phyloP scores from a whole-genome alignment of 108 stramenopile genomes.

The Pseudonitzschia pungens region DNA sequence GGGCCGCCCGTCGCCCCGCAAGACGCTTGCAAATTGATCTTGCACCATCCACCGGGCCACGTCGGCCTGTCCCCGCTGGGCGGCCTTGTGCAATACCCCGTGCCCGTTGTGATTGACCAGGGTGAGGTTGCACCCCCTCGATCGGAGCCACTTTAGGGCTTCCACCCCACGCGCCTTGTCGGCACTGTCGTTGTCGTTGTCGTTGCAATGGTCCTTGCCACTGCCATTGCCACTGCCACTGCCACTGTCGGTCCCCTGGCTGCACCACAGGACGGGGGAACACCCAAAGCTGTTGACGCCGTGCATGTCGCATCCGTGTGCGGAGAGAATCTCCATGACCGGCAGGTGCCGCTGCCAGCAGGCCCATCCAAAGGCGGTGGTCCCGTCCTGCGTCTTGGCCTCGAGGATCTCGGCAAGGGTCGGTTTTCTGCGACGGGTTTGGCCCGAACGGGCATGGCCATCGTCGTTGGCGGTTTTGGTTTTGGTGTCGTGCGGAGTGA shows the following conservation, averaged over 20 bases:
- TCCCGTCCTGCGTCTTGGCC: constrained; percentile 75
- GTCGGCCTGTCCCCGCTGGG: constrained; percentile 62
- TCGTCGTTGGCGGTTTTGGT: not conserved
- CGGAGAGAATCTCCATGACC: constrained; percentile 60
- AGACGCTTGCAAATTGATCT: not conserved
- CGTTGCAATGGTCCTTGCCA: too few species aligned
- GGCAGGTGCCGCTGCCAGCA: constrained; percentile 80
- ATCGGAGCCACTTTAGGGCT: constrained; percentile 58
- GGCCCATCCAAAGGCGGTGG: constrained; percentile 88
- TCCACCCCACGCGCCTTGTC: constrained; percentile 22
- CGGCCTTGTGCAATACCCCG: constrained; percentile 80
- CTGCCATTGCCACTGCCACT: too few species aligned
- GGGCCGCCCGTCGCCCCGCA: not conserved
- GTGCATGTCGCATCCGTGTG: constrained; percentile 56
- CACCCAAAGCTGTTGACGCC: constrained; percentile 72
- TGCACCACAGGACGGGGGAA: constrained; percentile 80
- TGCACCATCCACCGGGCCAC: constrained; percentile 59
- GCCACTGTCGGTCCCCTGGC: constrained; percentile 58
- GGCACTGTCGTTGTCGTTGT: too few species aligned
- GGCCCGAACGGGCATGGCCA: not conserved
- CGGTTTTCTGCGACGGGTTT: too few species aligned
- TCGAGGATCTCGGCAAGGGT: constrained; percentile 34
- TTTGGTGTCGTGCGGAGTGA: not conserved
- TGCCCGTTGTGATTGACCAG: constrained; percentile 77
- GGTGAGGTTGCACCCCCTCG: constrained; percentile 47